Evolutionary conservation across 805 yeast genomes (phyloP), one percentile per base, ranked within the genome.

Genomic region (Candida arabinofermentans): DNA sequence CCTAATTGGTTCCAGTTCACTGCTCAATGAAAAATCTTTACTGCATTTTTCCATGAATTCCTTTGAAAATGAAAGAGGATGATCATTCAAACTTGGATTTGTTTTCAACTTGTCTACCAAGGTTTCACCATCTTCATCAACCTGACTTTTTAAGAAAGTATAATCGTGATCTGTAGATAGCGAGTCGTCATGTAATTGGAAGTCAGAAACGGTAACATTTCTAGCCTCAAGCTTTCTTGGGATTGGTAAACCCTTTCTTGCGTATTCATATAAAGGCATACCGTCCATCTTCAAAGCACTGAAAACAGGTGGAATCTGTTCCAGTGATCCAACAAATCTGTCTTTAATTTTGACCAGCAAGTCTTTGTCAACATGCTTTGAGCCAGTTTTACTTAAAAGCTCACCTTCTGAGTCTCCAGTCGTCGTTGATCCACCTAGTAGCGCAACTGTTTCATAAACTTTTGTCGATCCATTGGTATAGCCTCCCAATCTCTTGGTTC

Each of bases 281-380:
- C 99, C 99, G 57, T 88, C 82, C 81, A 95, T 84, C 58, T 91
- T 91, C 44, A 95, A 68, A 0, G 99, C 99, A 14, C 96, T 86
- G 62, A 79, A 93, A 12, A 93, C 83, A 0, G 99, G 99, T 10
- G 99, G 99, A 0, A 95, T 83, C 64, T 93, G 99, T 51, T 74
- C 74, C 39, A 90, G 67, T 13, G 79, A 74, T 0, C 98, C 99
- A n/a, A 79, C 67, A 57, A 93, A 89, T 62, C 81, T 81, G 5
- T 66, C 67, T 19, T 78, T 74, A 0, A 81, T 69, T 2, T 64
- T 57, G 10, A 64, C 64, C 10, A 90, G 62, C 34, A 71, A 59
- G 2, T 76, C 82, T 47, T 66, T 62, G 0, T 79, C 74, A 34
- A 88, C 63, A 53, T 82, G 89, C 7, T 66, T 70, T 2, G 74